These are phyloP conservation scores for Aspergillus fumigatiaffinis DNA, from an alignment of 2,329 filamentous ascomycete species.

Conservation along the genomic window DNA sequence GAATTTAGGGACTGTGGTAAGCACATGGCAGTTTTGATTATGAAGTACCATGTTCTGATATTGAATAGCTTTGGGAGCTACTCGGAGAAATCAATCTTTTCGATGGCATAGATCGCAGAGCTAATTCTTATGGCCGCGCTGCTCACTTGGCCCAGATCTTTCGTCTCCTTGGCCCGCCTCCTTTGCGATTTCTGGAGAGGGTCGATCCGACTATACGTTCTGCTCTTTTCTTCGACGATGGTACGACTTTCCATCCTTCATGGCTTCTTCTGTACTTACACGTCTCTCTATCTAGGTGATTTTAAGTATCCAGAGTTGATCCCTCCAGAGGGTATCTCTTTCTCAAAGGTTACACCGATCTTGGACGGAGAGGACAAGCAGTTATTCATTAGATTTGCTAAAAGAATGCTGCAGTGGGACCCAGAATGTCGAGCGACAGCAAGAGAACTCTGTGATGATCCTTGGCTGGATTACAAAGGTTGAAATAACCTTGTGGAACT, in stretches of 20 bases:
- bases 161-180: slow-evolving; percentile 20
- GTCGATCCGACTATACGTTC: slow-evolving; percentile 1
- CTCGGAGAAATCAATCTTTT: slow-evolving; percentile 28
- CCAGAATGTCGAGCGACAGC: slow-evolving; percentile 32
- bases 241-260: slow-evolving; percentile 2
- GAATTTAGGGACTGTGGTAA: slow-evolving; percentile 33
- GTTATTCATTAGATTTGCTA: slow-evolving; percentile 28
- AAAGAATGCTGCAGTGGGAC: slow-evolving; percentile 28
- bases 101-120: slow-evolving; percentile 17
- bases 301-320: neutral
- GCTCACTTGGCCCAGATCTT: slow-evolving; percentile 23
- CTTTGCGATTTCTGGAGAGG: slow-evolving; percentile 10
- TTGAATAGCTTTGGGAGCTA: slow-evolving; percentile 27
- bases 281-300: slow-evolving; percentile 1
- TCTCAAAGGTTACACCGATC: slow-evolving; percentile 9
- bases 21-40: neutral
- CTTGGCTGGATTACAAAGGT: slow-evolving; percentile 22
- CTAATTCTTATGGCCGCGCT: slow-evolving; percentile 18
- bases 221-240: slow-evolving; percentile 11
- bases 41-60: neutral
- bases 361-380: slow-evolving; percentile 26
- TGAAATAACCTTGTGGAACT: no score
- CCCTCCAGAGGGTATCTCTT: slow-evolving; percentile 1
- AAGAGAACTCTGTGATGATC: slow-evolving; percentile 27
- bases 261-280: neutral